Conservation (phyloP, 2,329 filamentous ascomycete genomes). For the Colletotrichum tabaci region DNA sequence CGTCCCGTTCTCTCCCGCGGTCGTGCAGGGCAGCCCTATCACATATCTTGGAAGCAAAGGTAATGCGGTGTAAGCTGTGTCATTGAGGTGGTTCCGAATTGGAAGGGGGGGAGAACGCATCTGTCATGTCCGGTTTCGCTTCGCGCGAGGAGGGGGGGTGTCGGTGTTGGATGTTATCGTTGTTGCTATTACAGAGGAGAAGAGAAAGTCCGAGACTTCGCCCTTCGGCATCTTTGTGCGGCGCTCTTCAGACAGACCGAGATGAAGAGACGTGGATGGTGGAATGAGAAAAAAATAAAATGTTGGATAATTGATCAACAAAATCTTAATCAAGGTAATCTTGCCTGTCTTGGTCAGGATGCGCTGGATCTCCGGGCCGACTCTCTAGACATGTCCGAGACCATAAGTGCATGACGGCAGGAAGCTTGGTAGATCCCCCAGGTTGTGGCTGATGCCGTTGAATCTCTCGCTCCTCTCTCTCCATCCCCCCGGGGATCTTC, state of each 20-base stretch:
- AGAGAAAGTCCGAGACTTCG: neutral
- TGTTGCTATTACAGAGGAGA: neutral
- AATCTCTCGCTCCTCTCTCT: neutral
- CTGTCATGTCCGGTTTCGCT: constrained; percentile 8
- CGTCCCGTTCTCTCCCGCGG: constrained; percentile 4
- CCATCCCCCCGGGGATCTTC: neutral
- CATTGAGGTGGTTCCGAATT: constrained; percentile 3
- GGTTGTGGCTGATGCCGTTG: constrained; percentile 13
- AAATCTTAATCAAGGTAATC: neutral
- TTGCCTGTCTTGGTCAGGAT: neutral
- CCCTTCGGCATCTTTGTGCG: neutral
- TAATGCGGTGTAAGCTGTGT: neutral
- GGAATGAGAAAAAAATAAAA: neutral
- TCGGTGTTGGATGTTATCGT: too few relatives aligned
- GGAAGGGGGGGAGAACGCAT: neutral
- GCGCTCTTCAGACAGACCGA: neutral
- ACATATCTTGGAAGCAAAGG: neutral
- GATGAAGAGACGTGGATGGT: neutral
- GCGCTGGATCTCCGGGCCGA: neutral
- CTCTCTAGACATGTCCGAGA: neutral
- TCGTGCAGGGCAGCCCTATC: constrained; percentile 7
- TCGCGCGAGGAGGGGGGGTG: neutral
- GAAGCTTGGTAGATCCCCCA: neutral
- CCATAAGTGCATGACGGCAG: neutral
- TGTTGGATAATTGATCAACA: too few relatives aligned